phyloP scores from a whole-genome alignment of 2,329 filamentous ascomycete genomes.

The Neofusicoccum laricinum region DNA sequence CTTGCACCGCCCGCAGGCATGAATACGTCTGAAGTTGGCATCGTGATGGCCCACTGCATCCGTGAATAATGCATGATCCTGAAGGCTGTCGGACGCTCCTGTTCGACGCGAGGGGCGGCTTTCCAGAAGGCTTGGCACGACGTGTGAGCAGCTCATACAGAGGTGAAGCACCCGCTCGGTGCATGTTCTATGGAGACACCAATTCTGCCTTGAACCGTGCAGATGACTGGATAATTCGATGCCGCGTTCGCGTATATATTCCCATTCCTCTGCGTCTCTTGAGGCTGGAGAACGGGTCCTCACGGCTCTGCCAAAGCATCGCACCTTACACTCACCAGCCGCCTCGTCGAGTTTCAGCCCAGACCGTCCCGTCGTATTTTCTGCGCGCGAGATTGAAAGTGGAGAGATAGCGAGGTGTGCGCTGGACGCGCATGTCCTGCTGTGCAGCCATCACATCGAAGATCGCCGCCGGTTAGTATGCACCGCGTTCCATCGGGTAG shows the following conservation, averaged over 20 bases:
- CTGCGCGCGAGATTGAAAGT: background rate
- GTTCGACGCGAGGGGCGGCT: too few relatives aligned
- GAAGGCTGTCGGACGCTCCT: background rate
- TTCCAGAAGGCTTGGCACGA: background rate
- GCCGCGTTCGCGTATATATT: background rate
- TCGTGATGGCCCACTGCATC: too few relatives aligned
- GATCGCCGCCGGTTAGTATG: background rate
- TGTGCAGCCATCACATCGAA: constrained; percentile 8
- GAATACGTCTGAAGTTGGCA: background rate
- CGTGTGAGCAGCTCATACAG: background rate
- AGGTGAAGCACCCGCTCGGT: constrained; percentile 1
- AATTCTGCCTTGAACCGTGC: background rate
- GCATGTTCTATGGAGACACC: background rate
- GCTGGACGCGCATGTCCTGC: constrained; percentile 2
- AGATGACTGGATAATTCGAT: background rate
- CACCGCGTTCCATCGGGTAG: constrained; percentile 1
- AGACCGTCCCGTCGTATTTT: background rate
- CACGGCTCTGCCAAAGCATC: too few relatives aligned
- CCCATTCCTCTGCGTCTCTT: background rate
- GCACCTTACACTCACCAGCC: too few relatives aligned
- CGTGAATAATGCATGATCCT: background rate
- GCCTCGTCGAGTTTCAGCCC: background rate
- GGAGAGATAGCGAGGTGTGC: background rate
- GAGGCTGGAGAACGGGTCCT: background rate
- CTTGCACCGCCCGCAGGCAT: background rate